A percentile compares a stretch with the other conserved stretches of the same genome.
Evolutionary conservation across 257 asterid species (phyloP).

Genomic region (Thymus mandschuricus): DNA sequence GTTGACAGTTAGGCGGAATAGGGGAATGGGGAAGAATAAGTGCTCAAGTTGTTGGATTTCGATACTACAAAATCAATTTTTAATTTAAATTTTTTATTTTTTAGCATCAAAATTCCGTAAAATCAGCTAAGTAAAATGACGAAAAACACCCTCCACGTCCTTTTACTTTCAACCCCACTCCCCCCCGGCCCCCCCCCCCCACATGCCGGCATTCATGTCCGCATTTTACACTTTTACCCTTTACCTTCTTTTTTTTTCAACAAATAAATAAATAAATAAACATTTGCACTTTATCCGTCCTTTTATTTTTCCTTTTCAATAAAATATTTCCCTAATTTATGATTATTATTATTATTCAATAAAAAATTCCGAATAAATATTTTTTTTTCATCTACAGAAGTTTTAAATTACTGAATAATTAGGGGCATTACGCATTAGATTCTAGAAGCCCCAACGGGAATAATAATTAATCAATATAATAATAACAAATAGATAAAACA

Average conservation of each 20-base stretch:
- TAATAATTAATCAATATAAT: not conserved
- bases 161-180: not conserved
- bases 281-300: no score
- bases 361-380: no score
- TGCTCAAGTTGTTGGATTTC: not conserved
- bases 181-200: not conserved
- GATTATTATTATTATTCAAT: no score
- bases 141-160: not conserved
- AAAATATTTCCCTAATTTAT: no score
- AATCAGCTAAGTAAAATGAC: not conserved
- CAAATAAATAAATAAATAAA: no score
- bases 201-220: not conserved
- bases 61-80: not conserved
- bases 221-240: not conserved
- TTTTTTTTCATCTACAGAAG: no score
- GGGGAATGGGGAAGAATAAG: not conserved
- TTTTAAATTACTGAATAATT: no score
- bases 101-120: not conserved
- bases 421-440: not conserved
- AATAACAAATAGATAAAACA: not conserved
- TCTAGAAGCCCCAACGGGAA: constrained; percentile 2
- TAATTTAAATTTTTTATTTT: not conserved
- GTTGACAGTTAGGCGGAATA: not conserved
- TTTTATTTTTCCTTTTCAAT: no score
- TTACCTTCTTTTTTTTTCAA: not conserved